Evolutionary conservation across 2,329 filamentous ascomycete species (phyloP).

Genomic region (Didymella arachidicola): DNA sequence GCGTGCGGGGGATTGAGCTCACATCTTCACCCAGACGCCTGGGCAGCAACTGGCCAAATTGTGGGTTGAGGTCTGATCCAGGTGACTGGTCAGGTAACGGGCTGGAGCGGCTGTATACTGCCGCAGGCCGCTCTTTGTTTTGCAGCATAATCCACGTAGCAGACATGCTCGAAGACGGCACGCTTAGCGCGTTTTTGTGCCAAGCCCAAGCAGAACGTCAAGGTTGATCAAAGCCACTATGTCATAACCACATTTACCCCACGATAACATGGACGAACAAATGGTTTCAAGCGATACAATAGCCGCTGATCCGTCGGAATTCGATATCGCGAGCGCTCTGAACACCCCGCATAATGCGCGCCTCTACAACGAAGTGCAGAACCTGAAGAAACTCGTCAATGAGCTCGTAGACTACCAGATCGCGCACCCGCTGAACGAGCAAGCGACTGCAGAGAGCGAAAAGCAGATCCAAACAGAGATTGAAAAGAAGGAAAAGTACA

Average conservation of each 20-base stretch:
- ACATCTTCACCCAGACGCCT: background rate
- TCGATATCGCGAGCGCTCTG: constrained; percentile 38
- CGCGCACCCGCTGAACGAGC: constrained; percentile 35
- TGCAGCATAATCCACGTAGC: background rate
- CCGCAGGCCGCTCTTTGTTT: background rate
- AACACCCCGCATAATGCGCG: constrained; percentile 42
- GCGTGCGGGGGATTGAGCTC: background rate
- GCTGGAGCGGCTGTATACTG: background rate
- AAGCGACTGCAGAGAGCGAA: constrained; percentile 31
- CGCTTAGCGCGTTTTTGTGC: constrained; percentile 2
- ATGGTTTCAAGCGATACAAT: constrained; percentile 18
- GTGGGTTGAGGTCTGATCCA: background rate
- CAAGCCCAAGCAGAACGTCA: constrained; percentile 1
- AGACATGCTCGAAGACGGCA: background rate
- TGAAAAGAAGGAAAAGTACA: constrained; percentile 68
- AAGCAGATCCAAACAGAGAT: constrained; percentile 37
- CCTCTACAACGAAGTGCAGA: constrained; percentile 43
- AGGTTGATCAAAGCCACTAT: background rate
- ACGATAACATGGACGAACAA: constrained; percentile 21
- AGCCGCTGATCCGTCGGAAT: constrained; percentile 28
- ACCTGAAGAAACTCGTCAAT: constrained; percentile 42
- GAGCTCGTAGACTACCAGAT: constrained; percentile 45
- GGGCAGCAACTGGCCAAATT: background rate
- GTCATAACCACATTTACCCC: constrained; percentile 7
- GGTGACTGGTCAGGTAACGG: background rate